These are phyloP conservation scores for Polyporus tsugae DNA, from an alignment of 1,284 basidiomycete genomes.

Conservation along the genomic window DNA sequence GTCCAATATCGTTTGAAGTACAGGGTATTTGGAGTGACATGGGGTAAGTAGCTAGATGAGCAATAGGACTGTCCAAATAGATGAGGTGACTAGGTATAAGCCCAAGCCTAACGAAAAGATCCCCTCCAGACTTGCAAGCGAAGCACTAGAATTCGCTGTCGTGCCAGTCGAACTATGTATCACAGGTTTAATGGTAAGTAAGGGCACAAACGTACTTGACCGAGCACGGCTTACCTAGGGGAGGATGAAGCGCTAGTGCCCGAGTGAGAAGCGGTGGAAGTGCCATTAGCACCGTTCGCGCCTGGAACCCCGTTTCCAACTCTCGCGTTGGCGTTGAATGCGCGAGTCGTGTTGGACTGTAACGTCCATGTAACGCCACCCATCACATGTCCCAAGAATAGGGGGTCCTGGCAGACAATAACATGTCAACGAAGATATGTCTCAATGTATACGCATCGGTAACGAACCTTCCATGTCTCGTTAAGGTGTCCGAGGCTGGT, in stretches of 20 bases:
- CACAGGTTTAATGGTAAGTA: not conserved
- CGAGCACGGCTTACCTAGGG: not conserved
- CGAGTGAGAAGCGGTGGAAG: constrained; percentile 9
- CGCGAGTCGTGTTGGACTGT: constrained; percentile 64
- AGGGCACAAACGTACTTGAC: too few species aligned
- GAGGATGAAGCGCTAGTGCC: not conserved
- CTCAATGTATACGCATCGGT: not conserved
- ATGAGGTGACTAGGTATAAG: not conserved
- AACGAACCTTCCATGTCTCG: constrained; percentile 69
- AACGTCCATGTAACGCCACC: constrained; percentile 80
- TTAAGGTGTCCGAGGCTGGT: constrained; percentile 81
- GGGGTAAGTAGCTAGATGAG: not conserved
- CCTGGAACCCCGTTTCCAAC: constrained; percentile 22
- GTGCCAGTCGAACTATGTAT: not conserved
- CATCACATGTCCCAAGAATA: constrained; percentile 75
- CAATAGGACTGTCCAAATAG: not conserved
- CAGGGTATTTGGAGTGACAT: not conserved
- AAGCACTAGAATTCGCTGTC: not conserved
- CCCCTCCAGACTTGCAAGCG: not conserved
- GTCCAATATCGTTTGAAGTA: not conserved
- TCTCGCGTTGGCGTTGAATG: constrained; percentile 55
- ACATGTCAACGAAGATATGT: constrained; percentile 1
- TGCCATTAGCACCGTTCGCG: not conserved
- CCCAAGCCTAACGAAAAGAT: not conserved
- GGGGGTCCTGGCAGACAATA: constrained; percentile 51